phyloP scores from a whole-genome alignment of 2,329 filamentous ascomycete genomes.

The Arthroderma sp. region DNA sequence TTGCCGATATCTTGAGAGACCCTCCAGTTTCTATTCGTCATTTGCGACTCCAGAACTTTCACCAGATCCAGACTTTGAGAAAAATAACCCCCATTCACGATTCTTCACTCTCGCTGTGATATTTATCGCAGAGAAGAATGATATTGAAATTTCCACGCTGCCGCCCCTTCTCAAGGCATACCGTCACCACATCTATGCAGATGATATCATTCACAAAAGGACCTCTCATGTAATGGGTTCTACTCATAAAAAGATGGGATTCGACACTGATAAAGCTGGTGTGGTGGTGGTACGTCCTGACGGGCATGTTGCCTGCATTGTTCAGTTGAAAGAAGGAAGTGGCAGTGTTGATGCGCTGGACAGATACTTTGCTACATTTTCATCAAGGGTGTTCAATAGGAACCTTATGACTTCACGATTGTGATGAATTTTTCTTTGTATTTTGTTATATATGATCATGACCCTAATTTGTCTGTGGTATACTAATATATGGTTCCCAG shows the following conservation, averaged over 20 bases:
- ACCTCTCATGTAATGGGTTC: slow-evolving; percentile 59
- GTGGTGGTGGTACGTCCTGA: slow-evolving; percentile 77
- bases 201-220: slow-evolving; percentile 62
- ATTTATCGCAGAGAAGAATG: slow-evolving; percentile 53
- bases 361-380: slow-evolving; percentile 65
- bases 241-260: slow-evolving; percentile 77
- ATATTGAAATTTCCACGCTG: slow-evolving; percentile 58
- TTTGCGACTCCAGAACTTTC: slow-evolving; percentile 44
- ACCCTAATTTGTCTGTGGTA: no score
- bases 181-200: slow-evolving; percentile 71
- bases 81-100: slow-evolving; percentile 68
- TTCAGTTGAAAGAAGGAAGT: slow-evolving; percentile 59
- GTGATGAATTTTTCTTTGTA: slow-evolving; percentile 17
- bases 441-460: neutral
- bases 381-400: slow-evolving; percentile 41
- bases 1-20: slow-evolving; percentile 49
- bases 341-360: slow-evolving; percentile 74
- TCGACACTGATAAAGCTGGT: slow-evolving; percentile 60
- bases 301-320: slow-evolving; percentile 70
- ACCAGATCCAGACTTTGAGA: slow-evolving; percentile 61
- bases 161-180: slow-evolving; percentile 63
- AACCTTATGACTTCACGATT: slow-evolving; percentile 14
- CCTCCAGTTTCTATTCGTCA: slow-evolving; percentile 58
- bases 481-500: no score
- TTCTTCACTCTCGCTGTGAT: slow-evolving; percentile 73